phyloP scores from a whole-genome alignment of 768 basidiomycete species.

The Podaxis mareebaensis region DNA sequence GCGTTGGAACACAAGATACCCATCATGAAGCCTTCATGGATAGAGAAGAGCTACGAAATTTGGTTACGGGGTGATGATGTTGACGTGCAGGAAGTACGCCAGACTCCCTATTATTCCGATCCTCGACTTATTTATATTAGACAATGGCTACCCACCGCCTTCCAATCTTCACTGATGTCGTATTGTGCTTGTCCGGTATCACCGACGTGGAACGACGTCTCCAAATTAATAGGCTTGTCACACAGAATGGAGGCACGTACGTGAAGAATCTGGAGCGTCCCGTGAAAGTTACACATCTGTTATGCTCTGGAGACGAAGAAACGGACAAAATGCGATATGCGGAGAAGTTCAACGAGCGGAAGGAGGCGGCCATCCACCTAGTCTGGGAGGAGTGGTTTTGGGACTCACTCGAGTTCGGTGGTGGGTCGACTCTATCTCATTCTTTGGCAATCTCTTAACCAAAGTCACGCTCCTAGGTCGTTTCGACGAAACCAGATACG shows the following conservation, averaged over 20 bases:
- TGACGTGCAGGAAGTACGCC: constrained; percentile 59
- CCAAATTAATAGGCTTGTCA: constrained; percentile 63
- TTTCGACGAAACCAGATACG: constrained; percentile 64
- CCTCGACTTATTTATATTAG: constrained; percentile 33
- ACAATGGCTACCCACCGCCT: constrained; percentile 62
- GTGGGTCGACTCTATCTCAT: constrained; percentile 29
- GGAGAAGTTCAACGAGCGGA: constrained; percentile 65
- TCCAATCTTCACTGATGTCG: constrained; percentile 69
- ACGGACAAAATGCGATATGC: constrained; percentile 82
- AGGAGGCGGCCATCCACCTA: constrained; percentile 73
- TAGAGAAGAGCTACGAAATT: constrained; percentile 63
- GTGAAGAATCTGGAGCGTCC: constrained; percentile 77
- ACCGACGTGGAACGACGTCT: constrained; percentile 60
- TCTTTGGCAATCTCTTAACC: constrained; percentile 5
- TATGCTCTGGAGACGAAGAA: constrained; percentile 69
- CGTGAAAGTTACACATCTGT: constrained; percentile 79
- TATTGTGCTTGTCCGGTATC: constrained; percentile 76
- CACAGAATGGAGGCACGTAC: constrained; percentile 64
- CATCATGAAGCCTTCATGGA: constrained; percentile 78
- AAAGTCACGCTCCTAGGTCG: constrained; percentile 40
- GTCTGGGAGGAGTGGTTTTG: constrained; percentile 98
- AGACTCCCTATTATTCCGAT: not conserved
- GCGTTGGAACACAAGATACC: constrained; percentile 81
- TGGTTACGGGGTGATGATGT: constrained; percentile 86
- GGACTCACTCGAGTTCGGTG: constrained; percentile 83